These are phyloP conservation scores for Lentinula edodes DNA, from an alignment of 768 basidiomycete species.

Conservation along the genomic window DNA sequence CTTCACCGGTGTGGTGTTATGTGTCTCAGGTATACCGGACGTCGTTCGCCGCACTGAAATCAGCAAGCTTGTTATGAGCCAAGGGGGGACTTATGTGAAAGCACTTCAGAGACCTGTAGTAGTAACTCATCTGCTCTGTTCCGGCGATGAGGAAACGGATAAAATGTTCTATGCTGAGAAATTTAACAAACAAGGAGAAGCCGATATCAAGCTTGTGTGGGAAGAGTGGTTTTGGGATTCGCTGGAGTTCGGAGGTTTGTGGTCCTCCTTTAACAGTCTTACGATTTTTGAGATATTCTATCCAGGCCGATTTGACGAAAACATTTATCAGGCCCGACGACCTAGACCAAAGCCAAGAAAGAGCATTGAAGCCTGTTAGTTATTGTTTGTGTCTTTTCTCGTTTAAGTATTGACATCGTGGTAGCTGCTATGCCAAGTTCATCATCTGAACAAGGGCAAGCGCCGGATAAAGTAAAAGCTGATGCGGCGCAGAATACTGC, in stretches of 20 bases:
- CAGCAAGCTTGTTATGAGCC: constrained; percentile 47
- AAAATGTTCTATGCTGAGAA: constrained; percentile 79
- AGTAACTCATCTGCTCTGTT: constrained; percentile 84
- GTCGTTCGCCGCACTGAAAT: constrained; percentile 56
- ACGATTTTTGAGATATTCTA: neutral
- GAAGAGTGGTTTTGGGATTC: constrained; percentile 98
- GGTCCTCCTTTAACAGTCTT: neutral
- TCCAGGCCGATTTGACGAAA: constrained; percentile 63
- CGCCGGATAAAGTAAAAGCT: neutral
- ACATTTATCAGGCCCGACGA: constrained; percentile 47
- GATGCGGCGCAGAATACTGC: neutral
- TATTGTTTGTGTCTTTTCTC: neutral
- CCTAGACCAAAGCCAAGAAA: constrained; percentile 56
- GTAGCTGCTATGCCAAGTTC: neutral
- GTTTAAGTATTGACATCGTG: neutral
- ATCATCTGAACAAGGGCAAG: neutral
- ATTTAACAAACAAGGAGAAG: constrained; percentile 65
- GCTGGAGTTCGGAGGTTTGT: constrained; percentile 60
- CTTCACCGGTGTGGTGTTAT: constrained; percentile 67
- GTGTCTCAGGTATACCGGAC: constrained; percentile 72
- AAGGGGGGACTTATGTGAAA: constrained; percentile 70
- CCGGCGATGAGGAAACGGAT: constrained; percentile 58
- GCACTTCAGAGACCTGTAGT: constrained; percentile 71
- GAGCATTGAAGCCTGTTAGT: constrained; percentile 16
- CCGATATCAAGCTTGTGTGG: constrained; percentile 77